Evolutionary conservation across 192 early-diverging fungal genomes (phyloP), one percentile per base, ranked within the genome.

Genomic region (Coemansia pectinata): DNA sequence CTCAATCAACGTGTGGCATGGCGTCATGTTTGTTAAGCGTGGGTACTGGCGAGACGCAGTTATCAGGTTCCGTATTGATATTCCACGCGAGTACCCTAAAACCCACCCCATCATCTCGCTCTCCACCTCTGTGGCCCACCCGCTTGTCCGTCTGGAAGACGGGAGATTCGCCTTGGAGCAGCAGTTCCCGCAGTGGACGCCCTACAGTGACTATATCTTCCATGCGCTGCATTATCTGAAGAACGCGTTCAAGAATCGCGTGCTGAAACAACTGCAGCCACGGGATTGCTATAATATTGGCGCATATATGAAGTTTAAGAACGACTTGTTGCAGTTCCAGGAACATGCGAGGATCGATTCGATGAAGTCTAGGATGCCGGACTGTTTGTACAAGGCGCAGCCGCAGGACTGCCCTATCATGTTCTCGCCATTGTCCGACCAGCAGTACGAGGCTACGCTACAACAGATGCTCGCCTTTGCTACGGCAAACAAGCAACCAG

Each of bases 11-110:
- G 92, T 87, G 58, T 96, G 94, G 94, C 87, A 91, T 69, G 95
- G 93, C 0, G 89, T 90, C 6, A 76, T 97, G 34, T 95, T 96
- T 77, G 80, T 97, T 36, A 93, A 95, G 76, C 89, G 93, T 36
- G 95, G 95, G 34, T 96, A 90, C 79, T 97, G 94, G 80, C 88
- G 89, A 34, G 89, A 92, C 52, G 94, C 90, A 0, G 94, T 96
- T 6, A 93, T 97, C 75, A 92, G 95, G 67, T 97, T 96, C 83
- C 75, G 89, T 72, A 79, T 96, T 47, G 72, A 86, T 21, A 94
- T 96, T 48, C 93, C 93, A 21, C 77, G 78, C 47, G 86, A 88
- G 29, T 96, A 97, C 73, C 95, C 95, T n/a, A 75, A 85, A 12
- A 70, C 78, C 15, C 83, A 85, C 47, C 94, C 94, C 0, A 79